Conservation (phyloP, 2,329 filamentous ascomycete species). For the Diaporthe nobilis region DNA sequence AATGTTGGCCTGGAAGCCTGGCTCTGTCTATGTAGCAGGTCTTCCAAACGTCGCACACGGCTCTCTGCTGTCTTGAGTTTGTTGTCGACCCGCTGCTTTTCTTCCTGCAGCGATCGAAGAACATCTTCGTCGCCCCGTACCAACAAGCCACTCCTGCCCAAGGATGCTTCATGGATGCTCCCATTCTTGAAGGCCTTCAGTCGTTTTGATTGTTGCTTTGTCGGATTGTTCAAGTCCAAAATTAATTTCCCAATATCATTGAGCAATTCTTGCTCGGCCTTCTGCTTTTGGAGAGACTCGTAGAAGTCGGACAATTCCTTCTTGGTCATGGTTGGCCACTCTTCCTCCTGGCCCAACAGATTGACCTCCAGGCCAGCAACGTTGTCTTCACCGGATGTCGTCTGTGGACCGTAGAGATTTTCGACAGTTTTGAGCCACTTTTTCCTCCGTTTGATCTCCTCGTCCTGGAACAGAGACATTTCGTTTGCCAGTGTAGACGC, state of each 20-base stretch:
- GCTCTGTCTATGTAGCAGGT: constrained; percentile 88
- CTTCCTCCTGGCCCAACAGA: constrained; percentile 81
- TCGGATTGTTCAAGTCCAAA: constrained; percentile 84
- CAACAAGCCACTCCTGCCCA: constrained; percentile 88
- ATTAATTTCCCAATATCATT: constrained; percentile 83
- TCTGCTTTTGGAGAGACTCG: constrained; percentile 73
- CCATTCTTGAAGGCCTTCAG: constrained; percentile 97
- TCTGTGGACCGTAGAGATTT: constrained; percentile 77
- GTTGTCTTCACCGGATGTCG: constrained; percentile 72
- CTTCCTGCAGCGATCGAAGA: constrained; percentile 81
- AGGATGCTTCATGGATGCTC: constrained; percentile 89
- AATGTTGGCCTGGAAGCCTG: constrained; percentile 68
- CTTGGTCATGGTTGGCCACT: constrained; percentile 84
- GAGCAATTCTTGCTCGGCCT: constrained; percentile 75
- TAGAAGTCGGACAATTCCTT: constrained; percentile 84
- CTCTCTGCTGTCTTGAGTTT: constrained; percentile 88
- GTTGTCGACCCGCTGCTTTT: constrained; percentile 81
- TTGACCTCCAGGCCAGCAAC: constrained; percentile 88
- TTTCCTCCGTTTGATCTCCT: constrained; percentile 88
- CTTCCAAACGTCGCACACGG: constrained; percentile 90
- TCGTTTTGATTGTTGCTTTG: constrained; percentile 87
- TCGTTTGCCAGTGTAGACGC: constrained; percentile 92
- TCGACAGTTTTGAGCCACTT: constrained; percentile 93
- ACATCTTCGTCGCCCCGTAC: constrained; percentile 91
- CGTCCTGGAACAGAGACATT: constrained; percentile 91